Conservation (phyloP, 2,329 filamentous ascomycete genomes). For the Aureobasidium vineae region DNA sequence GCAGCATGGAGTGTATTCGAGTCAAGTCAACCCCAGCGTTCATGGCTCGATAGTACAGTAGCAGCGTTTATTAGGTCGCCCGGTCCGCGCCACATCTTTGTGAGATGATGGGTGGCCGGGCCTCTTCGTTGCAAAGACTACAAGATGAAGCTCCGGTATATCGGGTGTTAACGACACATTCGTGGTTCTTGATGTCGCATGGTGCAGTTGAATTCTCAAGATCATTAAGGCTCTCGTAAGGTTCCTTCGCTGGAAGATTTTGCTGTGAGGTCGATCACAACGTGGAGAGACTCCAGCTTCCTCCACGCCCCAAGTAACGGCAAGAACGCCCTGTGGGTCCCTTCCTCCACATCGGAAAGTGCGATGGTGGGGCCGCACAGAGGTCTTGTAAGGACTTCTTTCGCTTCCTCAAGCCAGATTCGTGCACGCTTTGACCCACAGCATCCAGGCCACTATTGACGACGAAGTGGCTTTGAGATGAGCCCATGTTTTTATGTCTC, state of each 20-base stretch:
- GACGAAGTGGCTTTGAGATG: neutral
- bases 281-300: conserved; percentile 2
- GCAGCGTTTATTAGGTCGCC: neutral
- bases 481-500: neutral
- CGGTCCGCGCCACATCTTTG: neutral
- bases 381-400: neutral
- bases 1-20: neutral
- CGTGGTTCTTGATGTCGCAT: neutral
- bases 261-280: conserved; percentile 8
- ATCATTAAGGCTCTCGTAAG: neutral
- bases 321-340: neutral
- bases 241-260: neutral
- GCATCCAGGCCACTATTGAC: neutral
- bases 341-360: neutral
- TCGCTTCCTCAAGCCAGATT: neutral
- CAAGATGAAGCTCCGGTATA: too few species aligned
- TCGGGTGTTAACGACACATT: neutral
- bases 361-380: conserved; percentile 2
- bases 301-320: neutral
- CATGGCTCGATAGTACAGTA: neutral
- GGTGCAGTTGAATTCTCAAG: fast-evolving
- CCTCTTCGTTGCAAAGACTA: neutral
- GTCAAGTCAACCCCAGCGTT: neutral
- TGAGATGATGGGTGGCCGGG: neutral
- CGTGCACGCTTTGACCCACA: conserved; percentile 6